Evolutionary conservation across 179 eudicot species (phyloP).

Genomic region (Amaranthus tricolor): DNA sequence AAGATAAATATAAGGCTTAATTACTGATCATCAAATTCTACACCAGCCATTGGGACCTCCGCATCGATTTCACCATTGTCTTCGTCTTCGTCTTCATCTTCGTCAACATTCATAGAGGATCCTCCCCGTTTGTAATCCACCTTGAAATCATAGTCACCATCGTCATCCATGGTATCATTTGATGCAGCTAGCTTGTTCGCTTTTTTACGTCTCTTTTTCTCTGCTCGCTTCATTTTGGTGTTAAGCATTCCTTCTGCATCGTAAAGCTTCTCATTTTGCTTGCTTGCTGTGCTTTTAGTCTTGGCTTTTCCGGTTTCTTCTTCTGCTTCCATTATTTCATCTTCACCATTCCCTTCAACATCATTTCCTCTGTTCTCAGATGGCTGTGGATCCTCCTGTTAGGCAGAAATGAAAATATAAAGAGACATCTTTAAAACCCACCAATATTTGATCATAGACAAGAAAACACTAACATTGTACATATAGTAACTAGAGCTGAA

Average conservation of each 20-base stretch:
- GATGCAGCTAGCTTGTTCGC: slow-evolving; percentile 39
- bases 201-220: slow-evolving; percentile 69
- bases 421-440: not conserved
- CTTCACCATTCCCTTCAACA: slow-evolving; percentile 29
- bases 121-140: slow-evolving; percentile 52
- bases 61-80: slow-evolving; percentile 32
- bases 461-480: not conserved
- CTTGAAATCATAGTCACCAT: slow-evolving; percentile 67
- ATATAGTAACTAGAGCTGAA: not conserved
- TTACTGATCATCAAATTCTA: slow-evolving; percentile 38
- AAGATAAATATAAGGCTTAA: not conserved
- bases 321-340: slow-evolving; percentile 48
- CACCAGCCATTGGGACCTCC: slow-evolving; percentile 44
- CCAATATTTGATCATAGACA: not conserved
- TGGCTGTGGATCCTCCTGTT: slow-evolving; percentile 42
- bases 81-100: slow-evolving; percentile 36
- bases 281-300: slow-evolving; percentile 42
- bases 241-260: slow-evolving; percentile 77
- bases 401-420: not conserved
- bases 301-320: slow-evolving; percentile 37
- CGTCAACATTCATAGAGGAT: slow-evolving; percentile 49
- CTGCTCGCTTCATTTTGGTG: slow-evolving; percentile 62
- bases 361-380: slow-evolving; percentile 20
- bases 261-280: slow-evolving; percentile 77
- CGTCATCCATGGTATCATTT: slow-evolving; percentile 52